Conservation (phyloP, 2,329 filamentous ascomycete species). For the Aspergillus uvarum region DNA sequence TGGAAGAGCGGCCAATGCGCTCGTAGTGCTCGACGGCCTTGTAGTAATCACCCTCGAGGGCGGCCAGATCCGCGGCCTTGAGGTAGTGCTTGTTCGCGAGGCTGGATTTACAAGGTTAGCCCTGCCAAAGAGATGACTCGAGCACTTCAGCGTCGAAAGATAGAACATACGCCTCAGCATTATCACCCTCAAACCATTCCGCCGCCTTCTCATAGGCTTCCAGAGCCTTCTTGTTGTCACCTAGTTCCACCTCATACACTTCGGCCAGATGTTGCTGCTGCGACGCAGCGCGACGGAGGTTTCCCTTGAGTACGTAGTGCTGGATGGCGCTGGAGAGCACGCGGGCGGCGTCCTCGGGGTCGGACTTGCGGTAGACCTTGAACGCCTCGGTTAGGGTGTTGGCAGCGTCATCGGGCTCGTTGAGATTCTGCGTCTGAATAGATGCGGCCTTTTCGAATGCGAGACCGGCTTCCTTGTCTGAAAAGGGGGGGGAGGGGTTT, state of each 20-base stretch:
- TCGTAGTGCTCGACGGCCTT: slow-evolving; percentile 81
- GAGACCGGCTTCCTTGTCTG: slow-evolving; percentile 80
- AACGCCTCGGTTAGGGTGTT: slow-evolving; percentile 87
- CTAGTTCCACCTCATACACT: slow-evolving; percentile 77
- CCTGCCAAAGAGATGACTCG: not conserved
- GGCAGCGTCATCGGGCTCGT: slow-evolving; percentile 88
- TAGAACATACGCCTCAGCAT: slow-evolving; percentile 67
- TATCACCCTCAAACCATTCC: slow-evolving; percentile 84
- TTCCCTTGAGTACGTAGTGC: slow-evolving; percentile 85
- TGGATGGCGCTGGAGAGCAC: slow-evolving; percentile 77
- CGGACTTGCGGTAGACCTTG: slow-evolving; percentile 87
- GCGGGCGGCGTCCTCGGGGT: slow-evolving; percentile 77
- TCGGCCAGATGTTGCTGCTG: slow-evolving; percentile 89
- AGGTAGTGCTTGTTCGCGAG: slow-evolving; percentile 91
- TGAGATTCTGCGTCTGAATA: slow-evolving; percentile 76
- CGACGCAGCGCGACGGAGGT: slow-evolving; percentile 84
- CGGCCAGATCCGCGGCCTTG: slow-evolving; percentile 85
- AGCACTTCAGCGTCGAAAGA: not conserved
- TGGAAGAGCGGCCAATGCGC: slow-evolving; percentile 72
- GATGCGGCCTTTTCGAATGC: slow-evolving; percentile 84
- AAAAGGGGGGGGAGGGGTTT: not conserved
- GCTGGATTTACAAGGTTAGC: slow-evolving; percentile 42
- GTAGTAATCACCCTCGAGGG: slow-evolving; percentile 78
- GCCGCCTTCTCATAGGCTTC: slow-evolving; percentile 83
- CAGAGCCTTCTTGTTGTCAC: slow-evolving; percentile 74